phyloP scores from a whole-genome alignment of 345 rosid species.

The Eutrema yunnanense region DNA sequence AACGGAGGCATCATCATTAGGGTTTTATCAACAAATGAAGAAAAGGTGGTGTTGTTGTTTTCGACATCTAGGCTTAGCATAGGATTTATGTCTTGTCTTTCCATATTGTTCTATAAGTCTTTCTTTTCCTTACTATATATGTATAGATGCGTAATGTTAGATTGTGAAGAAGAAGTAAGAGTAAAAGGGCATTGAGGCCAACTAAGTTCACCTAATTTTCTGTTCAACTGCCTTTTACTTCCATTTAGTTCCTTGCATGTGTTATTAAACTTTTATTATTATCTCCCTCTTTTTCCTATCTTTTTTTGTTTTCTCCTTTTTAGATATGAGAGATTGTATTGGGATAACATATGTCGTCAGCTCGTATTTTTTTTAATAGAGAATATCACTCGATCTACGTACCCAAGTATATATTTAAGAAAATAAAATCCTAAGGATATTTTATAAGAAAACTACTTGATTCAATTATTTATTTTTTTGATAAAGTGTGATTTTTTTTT shows the following conservation, averaged over 20 bases:
- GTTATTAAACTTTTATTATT: background rate
- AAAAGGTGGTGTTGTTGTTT: constrained; percentile 1
- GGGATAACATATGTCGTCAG: background rate
- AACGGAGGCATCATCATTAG: constrained; percentile 18
- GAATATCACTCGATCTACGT: background rate
- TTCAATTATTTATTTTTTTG: background rate
- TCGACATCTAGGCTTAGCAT: constrained; percentile 20
- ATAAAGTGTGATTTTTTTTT: background rate
- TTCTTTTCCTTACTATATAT: background rate
- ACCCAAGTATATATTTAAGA: background rate
- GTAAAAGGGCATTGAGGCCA: constrained; percentile 29
- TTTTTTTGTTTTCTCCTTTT: background rate
- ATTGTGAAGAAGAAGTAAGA: constrained; percentile 22
- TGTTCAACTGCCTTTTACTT: constrained; percentile 36
- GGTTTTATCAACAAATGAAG: constrained; percentile 22
- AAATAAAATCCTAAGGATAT: background rate
- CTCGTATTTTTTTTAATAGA: background rate
- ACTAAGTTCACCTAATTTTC: constrained; percentile 32
- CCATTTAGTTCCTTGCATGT: constrained; percentile 21
- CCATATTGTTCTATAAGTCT: constrained; percentile 12
- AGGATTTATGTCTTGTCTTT: constrained; percentile 2
- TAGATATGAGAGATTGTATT: background rate
- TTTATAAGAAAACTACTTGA: background rate
- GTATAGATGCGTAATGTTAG: constrained; percentile 14
- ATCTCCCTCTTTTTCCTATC: background rate